A percentile compares a stretch with the other conserved stretches of the same genome.
These are phyloP conservation scores for Melocanna baccifera DNA, from an alignment of 176 grass and related monocot species.

Conservation along the genomic window DNA sequence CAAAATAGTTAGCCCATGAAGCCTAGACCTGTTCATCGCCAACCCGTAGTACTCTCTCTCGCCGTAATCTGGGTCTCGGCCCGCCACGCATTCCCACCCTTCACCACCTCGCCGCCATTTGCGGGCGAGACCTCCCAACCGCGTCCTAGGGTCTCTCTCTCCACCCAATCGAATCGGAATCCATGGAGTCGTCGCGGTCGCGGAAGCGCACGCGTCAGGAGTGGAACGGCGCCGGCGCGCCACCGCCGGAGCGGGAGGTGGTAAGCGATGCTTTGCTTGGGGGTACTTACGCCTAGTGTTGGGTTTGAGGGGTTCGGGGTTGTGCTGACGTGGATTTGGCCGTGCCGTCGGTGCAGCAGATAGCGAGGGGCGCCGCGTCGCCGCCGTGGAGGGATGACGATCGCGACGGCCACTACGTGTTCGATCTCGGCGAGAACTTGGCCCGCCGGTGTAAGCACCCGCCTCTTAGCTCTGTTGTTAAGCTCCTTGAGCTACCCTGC, in stretches of 20 bases:
- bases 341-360: constrained; percentile 38
- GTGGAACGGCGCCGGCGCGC: constrained; percentile 27
- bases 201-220: constrained; percentile 68
- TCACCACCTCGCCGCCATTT: constrained; percentile 5
- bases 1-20: neutral
- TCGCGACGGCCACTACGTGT: constrained; percentile 85
- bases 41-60: neutral
- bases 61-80: constrained; percentile 21
- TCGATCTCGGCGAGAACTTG: constrained; percentile 93
- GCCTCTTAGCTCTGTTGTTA: neutral
- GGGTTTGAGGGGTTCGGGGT: neutral
- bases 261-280: constrained; percentile 13
- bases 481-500: constrained; percentile 1
- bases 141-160: constrained; percentile 11
- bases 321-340: constrained; percentile 25
- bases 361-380: constrained; percentile 55
- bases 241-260: constrained; percentile 57
- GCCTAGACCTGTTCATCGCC: neutral
- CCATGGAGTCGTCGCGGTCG: constrained; percentile 63
- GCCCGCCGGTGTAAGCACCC: constrained; percentile 72
- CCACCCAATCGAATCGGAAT: constrained; percentile 26
- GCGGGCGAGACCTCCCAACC: neutral
- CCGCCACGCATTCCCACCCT: neutral
- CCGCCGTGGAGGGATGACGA: constrained; percentile 81
- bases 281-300: constrained; percentile 13